Evolutionary conservation across 2,329 filamentous ascomycete species (phyloP).

Genomic region (Fusarium armeniacum): DNA sequence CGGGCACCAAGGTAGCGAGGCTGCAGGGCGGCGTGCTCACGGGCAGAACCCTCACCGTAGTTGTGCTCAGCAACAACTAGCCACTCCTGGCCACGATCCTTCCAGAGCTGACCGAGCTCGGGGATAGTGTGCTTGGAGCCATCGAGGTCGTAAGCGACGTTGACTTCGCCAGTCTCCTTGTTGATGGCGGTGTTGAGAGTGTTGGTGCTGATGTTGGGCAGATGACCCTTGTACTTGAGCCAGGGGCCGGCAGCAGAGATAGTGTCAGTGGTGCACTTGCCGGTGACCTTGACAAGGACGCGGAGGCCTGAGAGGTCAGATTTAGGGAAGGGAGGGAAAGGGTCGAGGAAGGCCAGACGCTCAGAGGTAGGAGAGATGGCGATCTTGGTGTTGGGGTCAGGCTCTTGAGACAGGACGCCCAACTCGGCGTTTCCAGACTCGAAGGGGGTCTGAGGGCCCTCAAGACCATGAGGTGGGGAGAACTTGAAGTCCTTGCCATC

Average conservation of each 20-base stretch:
- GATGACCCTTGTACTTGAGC: constrained; percentile 99
- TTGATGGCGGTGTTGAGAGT: constrained; percentile 96
- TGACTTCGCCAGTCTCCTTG: constrained; percentile 91
- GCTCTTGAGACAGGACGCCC: constrained; percentile 77
- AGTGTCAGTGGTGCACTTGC: constrained; percentile 97
- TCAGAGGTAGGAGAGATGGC: constrained; percentile 89
- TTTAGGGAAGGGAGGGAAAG: constrained; percentile 86
- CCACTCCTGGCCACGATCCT: constrained; percentile 81
- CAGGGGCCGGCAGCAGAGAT: constrained; percentile 95
- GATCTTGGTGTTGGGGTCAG: constrained; percentile 78
- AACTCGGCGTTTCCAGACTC: constrained; percentile 82
- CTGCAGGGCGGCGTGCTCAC: constrained; percentile 91
- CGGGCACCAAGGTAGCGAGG: constrained; percentile 90
- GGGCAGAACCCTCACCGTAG: constrained; percentile 91
- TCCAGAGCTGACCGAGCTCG: constrained; percentile 88
- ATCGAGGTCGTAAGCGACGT: constrained; percentile 89
- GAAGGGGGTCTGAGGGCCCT: constrained; percentile 75
- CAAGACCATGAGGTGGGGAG: constrained; percentile 79
- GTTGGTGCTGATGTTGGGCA: constrained; percentile 98
- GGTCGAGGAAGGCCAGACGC: constrained; percentile 90
- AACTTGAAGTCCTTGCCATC: constrained; percentile 89
- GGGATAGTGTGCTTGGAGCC: constrained; percentile 84
- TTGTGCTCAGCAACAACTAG: constrained; percentile 98
- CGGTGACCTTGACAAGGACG: constrained; percentile 95
- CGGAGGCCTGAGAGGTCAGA: constrained; percentile 81